These are phyloP conservation scores for Colletotrichum sp. DNA, from an alignment of 2,329 filamentous ascomycete genomes.

Conservation along the genomic window DNA sequence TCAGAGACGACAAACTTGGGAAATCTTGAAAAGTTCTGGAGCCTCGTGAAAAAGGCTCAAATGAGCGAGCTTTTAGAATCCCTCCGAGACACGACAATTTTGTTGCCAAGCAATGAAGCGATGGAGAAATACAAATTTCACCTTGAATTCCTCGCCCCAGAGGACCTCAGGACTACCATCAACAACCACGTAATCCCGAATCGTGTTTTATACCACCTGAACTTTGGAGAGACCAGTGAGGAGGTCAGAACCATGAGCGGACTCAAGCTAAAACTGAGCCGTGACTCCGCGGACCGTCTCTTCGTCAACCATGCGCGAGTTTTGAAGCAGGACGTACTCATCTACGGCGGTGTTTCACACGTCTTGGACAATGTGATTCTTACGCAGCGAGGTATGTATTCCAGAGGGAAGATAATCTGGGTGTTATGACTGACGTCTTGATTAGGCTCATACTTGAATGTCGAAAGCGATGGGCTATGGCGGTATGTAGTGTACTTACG, in stretches of 20 bases:
- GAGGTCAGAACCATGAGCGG: neutral
- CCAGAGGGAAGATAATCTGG: accelerated
- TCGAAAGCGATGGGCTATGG: neutral
- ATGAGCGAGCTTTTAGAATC: neutral
- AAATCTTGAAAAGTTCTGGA: neutral
- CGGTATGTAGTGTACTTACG: neutral
- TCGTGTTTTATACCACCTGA: neutral
- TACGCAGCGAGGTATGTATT: neutral
- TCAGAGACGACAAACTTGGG: neutral
- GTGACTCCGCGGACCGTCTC: neutral
- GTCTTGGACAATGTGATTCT: neutral
- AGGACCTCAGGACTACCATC: neutral
- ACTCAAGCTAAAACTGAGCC: neutral
- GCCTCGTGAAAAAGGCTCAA: neutral
- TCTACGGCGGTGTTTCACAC: neutral
- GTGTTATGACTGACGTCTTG: neutral
- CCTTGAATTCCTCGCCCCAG: neutral
- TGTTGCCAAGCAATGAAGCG: neutral
- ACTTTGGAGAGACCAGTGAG: neutral
- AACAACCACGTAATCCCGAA: neutral
- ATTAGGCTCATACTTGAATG: neutral
- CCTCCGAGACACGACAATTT: neutral
- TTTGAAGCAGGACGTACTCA: neutral
- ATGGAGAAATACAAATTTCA: neutral
- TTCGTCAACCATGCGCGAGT: neutral